Evolutionary conservation across 495 filamentous ascomycete species (phyloP).

Genomic region (Penicillium paxilli): DNA sequence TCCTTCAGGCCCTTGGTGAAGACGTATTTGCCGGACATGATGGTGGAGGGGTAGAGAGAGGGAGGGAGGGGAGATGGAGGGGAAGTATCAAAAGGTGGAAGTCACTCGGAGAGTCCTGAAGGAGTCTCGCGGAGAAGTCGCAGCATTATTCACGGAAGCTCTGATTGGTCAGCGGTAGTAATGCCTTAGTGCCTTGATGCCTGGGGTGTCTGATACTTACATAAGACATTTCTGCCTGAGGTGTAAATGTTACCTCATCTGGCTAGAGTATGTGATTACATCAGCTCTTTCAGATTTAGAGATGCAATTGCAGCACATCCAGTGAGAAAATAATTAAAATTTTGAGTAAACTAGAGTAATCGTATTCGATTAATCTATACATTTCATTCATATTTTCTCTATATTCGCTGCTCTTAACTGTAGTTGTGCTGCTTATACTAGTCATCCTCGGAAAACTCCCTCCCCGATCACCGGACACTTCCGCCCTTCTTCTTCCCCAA

Average conservation of each 20-base stretch:
- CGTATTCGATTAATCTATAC: not conserved
- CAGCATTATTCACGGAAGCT: constrained; percentile 26
- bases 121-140: constrained; percentile 8
- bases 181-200: not conserved
- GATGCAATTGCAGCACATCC: not conserved
- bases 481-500: constrained; percentile 22
- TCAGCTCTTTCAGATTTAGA: constrained; percentile 31
- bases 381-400: not conserved
- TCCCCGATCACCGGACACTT: constrained; percentile 26
- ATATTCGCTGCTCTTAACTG: not conserved
- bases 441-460: constrained; percentile 22
- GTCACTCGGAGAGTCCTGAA: too few species aligned
- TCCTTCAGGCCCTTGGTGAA: constrained; percentile 89
- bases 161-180: constrained; percentile 26
- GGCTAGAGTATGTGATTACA: constrained; percentile 28
- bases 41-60: constrained; percentile 18
- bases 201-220: not conserved
- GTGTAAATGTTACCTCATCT: not conserved
- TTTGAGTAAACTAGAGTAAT: too few species aligned
- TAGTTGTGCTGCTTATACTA: constrained; percentile 8
- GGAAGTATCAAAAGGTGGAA: constrained; percentile 14
- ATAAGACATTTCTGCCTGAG: not conserved
- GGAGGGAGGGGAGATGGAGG: constrained; percentile 2
- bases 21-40: constrained; percentile 90
- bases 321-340: not conserved